These are phyloP conservation scores for Cordia subcordata DNA, from an alignment of 257 asterid genomes.

Conservation along the genomic window DNA sequence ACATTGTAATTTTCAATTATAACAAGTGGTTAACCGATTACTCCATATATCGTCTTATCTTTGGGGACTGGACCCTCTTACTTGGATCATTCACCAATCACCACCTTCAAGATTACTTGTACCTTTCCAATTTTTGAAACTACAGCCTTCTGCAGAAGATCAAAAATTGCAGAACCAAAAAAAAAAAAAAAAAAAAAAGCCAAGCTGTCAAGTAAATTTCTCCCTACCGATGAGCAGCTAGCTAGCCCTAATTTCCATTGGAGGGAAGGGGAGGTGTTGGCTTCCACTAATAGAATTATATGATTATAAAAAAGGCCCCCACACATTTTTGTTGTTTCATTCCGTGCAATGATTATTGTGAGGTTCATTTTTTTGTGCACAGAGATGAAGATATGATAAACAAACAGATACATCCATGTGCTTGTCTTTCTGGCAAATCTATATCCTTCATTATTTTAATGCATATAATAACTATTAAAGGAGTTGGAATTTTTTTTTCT, in stretches of 20 bases:
- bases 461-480: not conserved
- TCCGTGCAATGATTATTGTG: slow-evolving; percentile 32
- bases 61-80: too few species aligned
- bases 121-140: not conserved
- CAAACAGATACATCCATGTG: slow-evolving; percentile 31
- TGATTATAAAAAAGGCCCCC: slow-evolving; percentile 14
- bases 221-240: not conserved
- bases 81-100: too few species aligned
- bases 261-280: slow-evolving; percentile 9
- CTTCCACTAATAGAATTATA: slow-evolving; percentile 3
- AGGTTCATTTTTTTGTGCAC: slow-evolving; percentile 14
- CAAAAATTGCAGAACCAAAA: not conserved
- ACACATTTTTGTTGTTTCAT: slow-evolving; percentile 17
- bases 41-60: too few species aligned
- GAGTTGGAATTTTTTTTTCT: slow-evolving; percentile 16
- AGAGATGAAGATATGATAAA: slow-evolving; percentile 2
- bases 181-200: not conserved
- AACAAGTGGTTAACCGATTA: too few species aligned
- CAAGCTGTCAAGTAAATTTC: not conserved
- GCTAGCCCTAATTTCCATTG: not conserved
- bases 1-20: too few species aligned
- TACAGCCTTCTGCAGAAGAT: not conserved
- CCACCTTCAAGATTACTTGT: too few species aligned
- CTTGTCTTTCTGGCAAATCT: slow-evolving; percentile 19
- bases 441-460: slow-evolving; percentile 12